These are phyloP conservation scores for Prinsepia uniflora DNA, from an alignment of 306 rosid genomes.

Conservation along the genomic window DNA sequence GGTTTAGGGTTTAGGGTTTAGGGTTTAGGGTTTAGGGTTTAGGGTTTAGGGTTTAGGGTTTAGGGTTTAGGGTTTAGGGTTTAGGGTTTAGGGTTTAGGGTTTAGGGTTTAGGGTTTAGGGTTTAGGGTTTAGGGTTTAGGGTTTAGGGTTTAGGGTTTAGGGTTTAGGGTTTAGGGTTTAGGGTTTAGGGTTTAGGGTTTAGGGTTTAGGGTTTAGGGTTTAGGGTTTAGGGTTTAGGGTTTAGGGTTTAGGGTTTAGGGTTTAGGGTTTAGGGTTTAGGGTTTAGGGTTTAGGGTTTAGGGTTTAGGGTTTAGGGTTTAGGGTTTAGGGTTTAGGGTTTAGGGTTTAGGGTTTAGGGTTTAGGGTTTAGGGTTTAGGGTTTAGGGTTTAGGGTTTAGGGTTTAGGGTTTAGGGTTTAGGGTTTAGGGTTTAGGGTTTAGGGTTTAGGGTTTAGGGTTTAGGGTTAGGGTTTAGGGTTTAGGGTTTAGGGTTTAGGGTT, in stretches of 20 bases:
- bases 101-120: not conserved
- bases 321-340: not conserved
- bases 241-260: not conserved
- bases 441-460: not conserved
- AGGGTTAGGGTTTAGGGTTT: not conserved
- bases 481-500: not conserved
- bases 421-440: not conserved
- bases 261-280: not conserved
- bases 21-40: not conserved
- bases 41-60: too few relatives aligned
- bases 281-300: not conserved
- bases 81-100: too few relatives aligned
- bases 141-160: not conserved
- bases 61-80: too few relatives aligned
- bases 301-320: not conserved
- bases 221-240: not conserved
- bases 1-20: not conserved
- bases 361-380: not conserved
- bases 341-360: not conserved
- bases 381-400: not conserved
- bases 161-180: not conserved
- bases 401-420: not conserved
- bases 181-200: not conserved
- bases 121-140: not conserved
- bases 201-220: conserved; percentile 1